phyloP scores from a whole-genome alignment of 2,329 filamentous ascomycete species.

The Diaporthe helianthi region DNA sequence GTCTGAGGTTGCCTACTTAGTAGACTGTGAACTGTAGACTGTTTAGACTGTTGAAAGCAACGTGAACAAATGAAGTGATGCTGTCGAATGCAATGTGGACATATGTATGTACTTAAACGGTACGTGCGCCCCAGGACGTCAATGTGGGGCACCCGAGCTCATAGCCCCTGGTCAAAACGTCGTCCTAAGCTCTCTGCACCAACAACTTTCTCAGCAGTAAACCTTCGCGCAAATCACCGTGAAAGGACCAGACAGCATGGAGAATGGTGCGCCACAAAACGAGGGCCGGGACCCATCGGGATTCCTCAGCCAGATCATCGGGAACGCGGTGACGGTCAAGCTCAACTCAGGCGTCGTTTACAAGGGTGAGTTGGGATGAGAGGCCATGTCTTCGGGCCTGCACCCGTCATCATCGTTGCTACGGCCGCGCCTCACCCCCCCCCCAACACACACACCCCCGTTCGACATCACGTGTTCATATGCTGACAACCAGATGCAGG shows the following conservation, averaged over 20 bases:
- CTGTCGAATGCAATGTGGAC: neutral
- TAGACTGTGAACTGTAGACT: neutral
- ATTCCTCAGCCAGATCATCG: conserved; percentile 94
- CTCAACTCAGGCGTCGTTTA: conserved; percentile 98
- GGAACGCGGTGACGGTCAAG: conserved; percentile 92
- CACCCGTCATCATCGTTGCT: neutral
- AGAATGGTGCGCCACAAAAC: conserved; percentile 71
- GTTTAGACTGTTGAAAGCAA: too few relatives aligned
- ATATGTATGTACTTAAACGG: neutral
- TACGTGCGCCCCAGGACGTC: neutral
- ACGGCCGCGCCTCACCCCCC: too few relatives aligned
- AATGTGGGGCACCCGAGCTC: conserved; percentile 20
- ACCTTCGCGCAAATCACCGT: neutral
- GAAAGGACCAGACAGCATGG: conserved; percentile 62
- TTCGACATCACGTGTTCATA: conserved; percentile 29
- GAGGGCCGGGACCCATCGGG: conserved; percentile 92
- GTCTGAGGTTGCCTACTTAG: neutral
- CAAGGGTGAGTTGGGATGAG: conserved; percentile 75
- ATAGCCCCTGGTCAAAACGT: neutral
- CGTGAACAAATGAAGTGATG: neutral
- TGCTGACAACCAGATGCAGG: conserved; percentile 57
- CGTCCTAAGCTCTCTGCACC: neutral
- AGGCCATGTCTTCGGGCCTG: too few relatives aligned
- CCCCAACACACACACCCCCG: too few relatives aligned
- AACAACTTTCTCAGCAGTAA: neutral